phyloP scores from a whole-genome alignment of 2,329 filamentous ascomycete species.

The Stylonectria norvegica region DNA sequence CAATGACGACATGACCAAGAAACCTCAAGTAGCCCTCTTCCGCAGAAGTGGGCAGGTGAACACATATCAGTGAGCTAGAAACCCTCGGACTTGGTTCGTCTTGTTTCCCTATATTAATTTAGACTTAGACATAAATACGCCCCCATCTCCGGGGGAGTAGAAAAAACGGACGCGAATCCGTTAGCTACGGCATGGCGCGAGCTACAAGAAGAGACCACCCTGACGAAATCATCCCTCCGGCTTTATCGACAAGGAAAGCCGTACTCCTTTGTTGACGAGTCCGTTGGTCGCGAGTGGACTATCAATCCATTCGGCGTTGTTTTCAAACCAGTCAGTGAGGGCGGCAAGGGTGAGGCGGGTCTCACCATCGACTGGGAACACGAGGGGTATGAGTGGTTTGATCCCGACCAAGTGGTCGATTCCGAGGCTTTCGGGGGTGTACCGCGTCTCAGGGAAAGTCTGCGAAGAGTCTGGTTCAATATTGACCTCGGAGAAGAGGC shows the following conservation, averaged over 20 bases:
- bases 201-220: slow-evolving; percentile 58
- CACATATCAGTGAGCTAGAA: slow-evolving; percentile 53
- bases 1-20: slow-evolving; percentile 30
- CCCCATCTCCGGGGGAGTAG: slow-evolving; percentile 60
- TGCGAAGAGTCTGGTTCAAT: slow-evolving; percentile 59
- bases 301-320: slow-evolving; percentile 61
- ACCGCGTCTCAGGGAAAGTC: slow-evolving; percentile 54
- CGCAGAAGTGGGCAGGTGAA: slow-evolving; percentile 55
- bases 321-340: slow-evolving; percentile 35
- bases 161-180: slow-evolving; percentile 49
- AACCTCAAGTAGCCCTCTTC: slow-evolving; percentile 58
- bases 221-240: slow-evolving; percentile 44
- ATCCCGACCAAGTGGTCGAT: slow-evolving; percentile 48
- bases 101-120: slow-evolving; percentile 3
- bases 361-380: slow-evolving; percentile 63
- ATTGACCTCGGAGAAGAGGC: slow-evolving; percentile 46
- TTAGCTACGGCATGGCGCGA: slow-evolving; percentile 60
- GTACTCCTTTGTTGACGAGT: slow-evolving; percentile 53
- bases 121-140: slow-evolving; percentile 51
- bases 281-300: slow-evolving; percentile 56
- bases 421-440: slow-evolving; percentile 49
- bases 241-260: slow-evolving; percentile 56
- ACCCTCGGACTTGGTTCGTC: background rate
- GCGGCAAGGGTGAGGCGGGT: slow-evolving; percentile 37
- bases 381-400: slow-evolving; percentile 54